phyloP scores from a whole-genome alignment of 257 asterid genomes.

The Capsicum pubescens region DNA sequence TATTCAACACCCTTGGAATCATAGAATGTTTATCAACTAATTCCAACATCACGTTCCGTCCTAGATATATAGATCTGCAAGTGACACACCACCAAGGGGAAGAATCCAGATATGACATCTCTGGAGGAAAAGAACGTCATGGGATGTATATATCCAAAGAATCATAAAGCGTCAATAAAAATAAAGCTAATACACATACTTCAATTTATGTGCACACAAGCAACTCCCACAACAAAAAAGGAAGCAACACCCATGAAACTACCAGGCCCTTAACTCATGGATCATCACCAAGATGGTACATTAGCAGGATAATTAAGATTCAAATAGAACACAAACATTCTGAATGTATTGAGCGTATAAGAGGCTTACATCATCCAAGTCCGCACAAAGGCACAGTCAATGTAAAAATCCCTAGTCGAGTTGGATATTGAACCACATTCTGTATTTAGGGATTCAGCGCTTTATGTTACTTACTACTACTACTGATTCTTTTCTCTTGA shows the following conservation, averaged over 20 bases:
- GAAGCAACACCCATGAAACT: slow-evolving; percentile 9
- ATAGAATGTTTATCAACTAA: slow-evolving; percentile 6
- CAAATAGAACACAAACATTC: background rate
- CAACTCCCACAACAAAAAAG: background rate
- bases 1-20: slow-evolving; percentile 6
- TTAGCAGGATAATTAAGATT: background rate
- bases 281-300: background rate
- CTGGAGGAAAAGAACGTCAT: background rate
- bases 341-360: background rate
- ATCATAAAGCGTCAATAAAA: background rate
- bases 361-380: slow-evolving; percentile 11
- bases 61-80: background rate
- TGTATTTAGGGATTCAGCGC: background rate
- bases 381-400: background rate
- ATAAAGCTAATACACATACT: background rate
- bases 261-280: background rate
- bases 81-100: background rate
- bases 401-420: background rate
- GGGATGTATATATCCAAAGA: background rate
- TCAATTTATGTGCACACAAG: background rate
- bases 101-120: background rate
- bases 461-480: background rate
- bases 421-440: slow-evolving; percentile 2
- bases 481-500: background rate
- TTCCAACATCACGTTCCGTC: background rate